These are phyloP conservation scores for Aspergillus terreus DNA, from an alignment of 2,329 filamentous ascomycete species.

Conservation along the genomic window DNA sequence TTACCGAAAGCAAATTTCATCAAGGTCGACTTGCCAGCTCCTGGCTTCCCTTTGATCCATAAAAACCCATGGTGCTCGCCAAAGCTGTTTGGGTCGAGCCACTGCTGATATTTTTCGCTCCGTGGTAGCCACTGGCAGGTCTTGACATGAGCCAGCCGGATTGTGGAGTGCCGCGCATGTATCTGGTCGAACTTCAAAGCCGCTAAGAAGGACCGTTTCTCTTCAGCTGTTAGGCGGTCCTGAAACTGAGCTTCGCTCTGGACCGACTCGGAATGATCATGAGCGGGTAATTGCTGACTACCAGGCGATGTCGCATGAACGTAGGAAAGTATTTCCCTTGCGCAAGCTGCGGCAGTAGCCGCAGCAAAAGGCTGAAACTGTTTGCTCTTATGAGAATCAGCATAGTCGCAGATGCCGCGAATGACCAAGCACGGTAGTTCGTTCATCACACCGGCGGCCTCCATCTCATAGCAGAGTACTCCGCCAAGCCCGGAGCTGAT, in stretches of 20 bases:
- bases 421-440: conserved; percentile 9
- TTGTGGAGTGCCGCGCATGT: conserved; percentile 31
- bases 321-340: no score
- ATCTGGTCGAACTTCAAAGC: conserved; percentile 36
- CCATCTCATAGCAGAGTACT: neutral
- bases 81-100: conserved; percentile 28
- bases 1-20: neutral
- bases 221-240: neutral
- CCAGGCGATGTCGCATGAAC: conserved; percentile 5
- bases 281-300: conserved; percentile 14
- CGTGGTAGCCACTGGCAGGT: conserved; percentile 41
- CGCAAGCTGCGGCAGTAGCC: conserved; percentile 14
- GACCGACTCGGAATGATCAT: neutral
- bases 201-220: conserved; percentile 17
- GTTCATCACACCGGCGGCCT: neutral
- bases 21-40: conserved; percentile 29
- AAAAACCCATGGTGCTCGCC: conserved; percentile 20
- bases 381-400: conserved; percentile 27
- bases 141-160: conserved; percentile 32
- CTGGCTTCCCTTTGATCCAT: conserved; percentile 34
- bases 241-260: neutral
- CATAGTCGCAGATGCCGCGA: conserved; percentile 18
- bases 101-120: conserved; percentile 28
- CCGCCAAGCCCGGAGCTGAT: neutral
- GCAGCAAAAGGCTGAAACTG: conserved; percentile 28